Evolutionary conservation across 1,284 basidiomycete species (phyloP), one percentile per base, ranked within the genome.

Genomic region (Tranzscheliella williamsii): DNA sequence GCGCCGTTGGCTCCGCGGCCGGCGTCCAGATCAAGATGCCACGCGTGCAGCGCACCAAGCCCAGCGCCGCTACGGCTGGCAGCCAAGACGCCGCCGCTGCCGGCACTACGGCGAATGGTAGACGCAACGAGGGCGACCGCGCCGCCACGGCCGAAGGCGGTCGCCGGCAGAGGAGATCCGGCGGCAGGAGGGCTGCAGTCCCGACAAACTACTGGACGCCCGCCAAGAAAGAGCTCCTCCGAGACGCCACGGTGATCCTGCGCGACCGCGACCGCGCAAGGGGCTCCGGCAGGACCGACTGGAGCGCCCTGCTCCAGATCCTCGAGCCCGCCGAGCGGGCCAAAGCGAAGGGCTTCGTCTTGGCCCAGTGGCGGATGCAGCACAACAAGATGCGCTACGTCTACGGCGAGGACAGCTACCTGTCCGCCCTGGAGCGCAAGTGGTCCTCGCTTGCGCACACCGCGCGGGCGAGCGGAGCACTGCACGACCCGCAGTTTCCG

Each of bases 211-310:
- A 53, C 32, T 94, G 91, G 91, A 89, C 84, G 43, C 79, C 83
- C 38, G 88, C 91, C 38, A 91, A 86, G 55, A 90, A 94, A 58
- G 92, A 94, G 55, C 82, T 92, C 23, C 85, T 87, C 30, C 84
- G 88, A 42, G 92, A 96, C 72, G 86, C 87, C 1, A 87, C 85
- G 33, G 88, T 85, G 2, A 86, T 96, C 60, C 85, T 95, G 44
- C 84, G 84, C 56, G 88, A 87, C 15, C 85, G 92, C 20, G 89
- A 87, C 73, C 81, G 85, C 39, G 72, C 80, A 45, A 73, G 81
- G 23, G 78, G 81, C 18, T n/a, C n/a, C n/a, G n/a, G n/a, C n/a
- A 83, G 86, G 47, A 80, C 87, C 31, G 86, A 88, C 61, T 87
- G 86, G 83, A 81, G 81, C 11, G 86, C 86, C 17, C 82, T 88